Conservation (phyloP, 495 filamentous ascomycete species). For the Xylaria grammica region DNA sequence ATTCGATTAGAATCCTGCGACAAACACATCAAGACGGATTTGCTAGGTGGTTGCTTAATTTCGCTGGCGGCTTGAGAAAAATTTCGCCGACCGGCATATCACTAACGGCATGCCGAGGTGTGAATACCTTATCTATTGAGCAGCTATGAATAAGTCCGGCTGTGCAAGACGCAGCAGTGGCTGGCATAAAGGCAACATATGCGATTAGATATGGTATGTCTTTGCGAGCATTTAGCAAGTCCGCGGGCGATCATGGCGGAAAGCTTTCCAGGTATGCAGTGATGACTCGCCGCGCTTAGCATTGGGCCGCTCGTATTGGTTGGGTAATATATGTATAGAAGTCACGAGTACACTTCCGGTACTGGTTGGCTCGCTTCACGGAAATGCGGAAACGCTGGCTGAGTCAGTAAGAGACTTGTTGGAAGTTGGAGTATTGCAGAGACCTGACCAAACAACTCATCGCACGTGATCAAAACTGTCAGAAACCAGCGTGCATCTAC, state of each 20-base stretch:
- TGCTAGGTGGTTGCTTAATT: constrained; percentile 6
- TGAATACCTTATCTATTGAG: background rate
- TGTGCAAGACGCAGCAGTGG: background rate
- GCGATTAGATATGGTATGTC: background rate
- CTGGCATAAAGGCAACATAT: background rate
- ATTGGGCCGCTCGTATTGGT: background rate
- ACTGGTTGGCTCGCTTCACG: constrained; percentile 14
- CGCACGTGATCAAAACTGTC: background rate
- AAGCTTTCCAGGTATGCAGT: background rate
- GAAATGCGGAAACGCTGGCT: constrained; percentile 3
- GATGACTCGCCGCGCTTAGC: constrained; percentile 10
- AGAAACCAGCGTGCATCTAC: background rate
- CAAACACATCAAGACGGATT: background rate
- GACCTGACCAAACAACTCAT: background rate
- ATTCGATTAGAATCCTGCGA: background rate
- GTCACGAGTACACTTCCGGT: background rate
- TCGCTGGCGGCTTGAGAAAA: constrained; percentile 3
- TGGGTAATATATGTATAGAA: constrained; percentile 7
- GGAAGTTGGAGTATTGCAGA: background rate
- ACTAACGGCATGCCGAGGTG: background rate
- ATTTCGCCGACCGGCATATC: background rate
- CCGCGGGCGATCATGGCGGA: background rate
- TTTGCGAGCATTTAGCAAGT: background rate
- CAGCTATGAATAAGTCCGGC: background rate
- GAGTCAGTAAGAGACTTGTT: constrained; percentile 10